These are phyloP conservation scores for Colletotrichum melonis DNA, from an alignment of 2,329 filamentous ascomycete genomes.

Conservation along the genomic window DNA sequence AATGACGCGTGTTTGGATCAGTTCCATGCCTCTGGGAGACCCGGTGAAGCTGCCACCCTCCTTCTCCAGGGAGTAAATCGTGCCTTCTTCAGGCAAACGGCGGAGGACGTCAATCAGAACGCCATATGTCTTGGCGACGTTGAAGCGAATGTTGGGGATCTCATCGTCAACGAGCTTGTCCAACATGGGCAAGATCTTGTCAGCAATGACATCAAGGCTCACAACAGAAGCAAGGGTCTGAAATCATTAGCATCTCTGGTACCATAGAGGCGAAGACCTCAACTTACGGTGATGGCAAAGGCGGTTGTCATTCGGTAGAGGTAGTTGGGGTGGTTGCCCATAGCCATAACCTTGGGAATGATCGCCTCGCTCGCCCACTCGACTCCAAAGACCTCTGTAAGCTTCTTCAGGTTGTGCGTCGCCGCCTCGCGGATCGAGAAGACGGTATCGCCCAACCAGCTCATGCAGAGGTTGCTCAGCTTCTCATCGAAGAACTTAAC, in stretches of 20 bases:
- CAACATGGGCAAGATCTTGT: constrained; percentile 94
- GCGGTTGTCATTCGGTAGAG: constrained; percentile 99
- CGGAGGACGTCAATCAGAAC: constrained; percentile 92
- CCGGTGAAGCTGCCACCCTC: constrained; percentile 71
- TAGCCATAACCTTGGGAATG: constrained; percentile 97
- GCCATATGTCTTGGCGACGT: constrained; percentile 97
- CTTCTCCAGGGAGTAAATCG: constrained; percentile 87
- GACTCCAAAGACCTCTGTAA: constrained; percentile 98
- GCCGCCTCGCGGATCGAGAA: constrained; percentile 98
- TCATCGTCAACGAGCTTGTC: constrained; percentile 93
- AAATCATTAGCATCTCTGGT: constrained; percentile 41
- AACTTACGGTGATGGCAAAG: constrained; percentile 94
- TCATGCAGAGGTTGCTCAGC: constrained; percentile 94
- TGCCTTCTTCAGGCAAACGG: constrained; percentile 88
- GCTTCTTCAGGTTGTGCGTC: constrained; percentile 96
- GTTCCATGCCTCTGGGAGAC: constrained; percentile 78
- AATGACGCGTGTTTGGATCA: constrained; percentile 88
- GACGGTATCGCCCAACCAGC: constrained; percentile 97
- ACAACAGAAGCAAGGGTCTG: constrained; percentile 95
- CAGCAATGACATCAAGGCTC: constrained; percentile 91
- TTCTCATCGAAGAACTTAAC: constrained; percentile 99
- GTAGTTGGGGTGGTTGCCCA: constrained; percentile 98
- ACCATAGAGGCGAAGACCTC: constrained; percentile 23
- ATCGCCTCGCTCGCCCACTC: constrained; percentile 98
- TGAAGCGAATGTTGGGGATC: constrained; percentile 99